phyloP scores from a whole-genome alignment of 139 green algal genomes.

The Chlorella sp. region DNA sequence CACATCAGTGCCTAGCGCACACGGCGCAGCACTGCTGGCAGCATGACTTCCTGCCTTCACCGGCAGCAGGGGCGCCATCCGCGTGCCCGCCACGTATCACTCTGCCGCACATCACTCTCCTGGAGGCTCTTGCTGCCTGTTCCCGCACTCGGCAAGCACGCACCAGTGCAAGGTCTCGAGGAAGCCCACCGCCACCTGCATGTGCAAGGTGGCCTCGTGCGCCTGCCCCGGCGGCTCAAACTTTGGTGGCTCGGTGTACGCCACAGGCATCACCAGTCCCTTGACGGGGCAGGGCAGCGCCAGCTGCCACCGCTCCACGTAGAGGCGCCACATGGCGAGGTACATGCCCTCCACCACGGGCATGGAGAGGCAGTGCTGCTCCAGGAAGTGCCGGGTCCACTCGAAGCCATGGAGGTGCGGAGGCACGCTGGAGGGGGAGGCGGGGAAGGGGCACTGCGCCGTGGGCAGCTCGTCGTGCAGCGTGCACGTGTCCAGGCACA shows the following conservation, averaged over 20 bases:
- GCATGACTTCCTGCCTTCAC: neutral
- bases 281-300: neutral
- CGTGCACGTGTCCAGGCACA: neutral
- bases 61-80: neutral
- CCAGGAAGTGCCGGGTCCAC: neutral
- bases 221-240: neutral
- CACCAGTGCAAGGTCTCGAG: neutral
- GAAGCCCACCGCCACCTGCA: neutral
- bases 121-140: neutral
- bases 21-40: neutral
- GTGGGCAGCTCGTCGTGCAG: neutral
- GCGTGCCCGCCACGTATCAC: neutral
- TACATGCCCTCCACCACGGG: neutral
- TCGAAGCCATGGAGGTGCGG: neutral
- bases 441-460: neutral
- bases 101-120: neutral
- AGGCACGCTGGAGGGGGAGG: neutral
- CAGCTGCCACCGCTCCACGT: neutral
- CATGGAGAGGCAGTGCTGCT: neutral
- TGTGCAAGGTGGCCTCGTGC: neutral
- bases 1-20: neutral
- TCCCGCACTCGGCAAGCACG: neutral
- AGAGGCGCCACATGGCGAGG: neutral
- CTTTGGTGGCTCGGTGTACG: neutral
- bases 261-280: neutral